Evolutionary conservation across 78 protist genomes (phyloP), one percentile per base, ranked within the genome.

Genomic region (Dictyostelium intermedium): DNA sequence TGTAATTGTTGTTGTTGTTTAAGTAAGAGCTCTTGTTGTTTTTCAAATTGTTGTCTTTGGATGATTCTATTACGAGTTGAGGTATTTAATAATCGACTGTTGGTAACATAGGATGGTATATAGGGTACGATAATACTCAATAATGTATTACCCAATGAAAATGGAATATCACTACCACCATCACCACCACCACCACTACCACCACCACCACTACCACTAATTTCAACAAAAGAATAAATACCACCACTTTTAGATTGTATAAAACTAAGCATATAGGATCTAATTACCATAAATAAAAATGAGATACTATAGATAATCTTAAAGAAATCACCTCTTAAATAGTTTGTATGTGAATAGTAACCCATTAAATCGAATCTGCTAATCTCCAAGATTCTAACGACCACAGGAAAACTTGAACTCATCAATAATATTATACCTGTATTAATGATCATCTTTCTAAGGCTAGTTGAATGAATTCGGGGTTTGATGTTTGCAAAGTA

Each of bases 351-450:
- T 50, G 85, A 63, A 70, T 89, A 89, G 18, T 80, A 89, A 16
- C 94, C 94, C 94, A 89, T 89, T 27, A 87, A 79, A 79, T 87
- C 93, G n/a, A 87, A 87, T 87, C 93, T 76, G 20, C 85, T 78
- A 34, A 87, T 87, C 16, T 87, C 93, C 25, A 87, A 45, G 25
- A 23, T 87, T 63, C 93, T 76, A 66, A 87, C 93, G 5, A 87
- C 93, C 4, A 87, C 93, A 32, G 93, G 93, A 79, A 87, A 87
- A 50, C 85, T 77, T 79, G 93, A 87, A 43, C 93, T 87, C 84
- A 87, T 87, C 25, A 87, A 87, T 16, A 87, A 34, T 11, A 87
- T 87, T 9, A 87, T 79, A 27, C 76, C 93, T 10, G 85, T 87
- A 66, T 87, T 87, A 1, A 87, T 87, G n/a, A 87, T 87, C 60